Percentiles rank a stretch among this genome's conserved stretches.
These are phyloP conservation scores for Sanghuangporus sanghuang DNA, from an alignment of 1,284 basidiomycete species.

Conservation along the genomic window DNA sequence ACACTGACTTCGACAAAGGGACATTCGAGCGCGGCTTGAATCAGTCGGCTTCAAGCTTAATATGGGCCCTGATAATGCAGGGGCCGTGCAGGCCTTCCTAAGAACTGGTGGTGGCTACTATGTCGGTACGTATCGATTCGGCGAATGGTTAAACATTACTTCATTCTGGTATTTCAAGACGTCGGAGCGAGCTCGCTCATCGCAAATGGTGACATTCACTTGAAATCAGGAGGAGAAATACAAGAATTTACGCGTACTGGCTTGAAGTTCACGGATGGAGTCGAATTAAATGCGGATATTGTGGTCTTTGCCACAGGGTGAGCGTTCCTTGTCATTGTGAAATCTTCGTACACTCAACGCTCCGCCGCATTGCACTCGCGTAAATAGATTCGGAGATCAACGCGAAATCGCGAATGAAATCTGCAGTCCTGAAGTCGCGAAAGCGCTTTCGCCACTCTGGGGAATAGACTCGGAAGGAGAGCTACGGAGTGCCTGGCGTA, in stretches of 20 bases:
- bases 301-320: constrained; percentile 43
- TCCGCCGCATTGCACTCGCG: constrained; percentile 7
- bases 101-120: constrained; percentile 39
- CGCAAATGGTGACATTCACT: constrained; percentile 38
- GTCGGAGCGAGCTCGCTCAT: constrained; percentile 36
- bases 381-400: constrained; percentile 26
- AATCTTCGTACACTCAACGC: too few relatives aligned
- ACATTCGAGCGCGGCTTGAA: constrained; percentile 35
- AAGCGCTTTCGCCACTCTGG: constrained; percentile 38
- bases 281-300: constrained; percentile 39
- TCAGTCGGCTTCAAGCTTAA: constrained; percentile 41
- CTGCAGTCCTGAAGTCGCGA: constrained; percentile 33
- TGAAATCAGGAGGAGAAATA: constrained; percentile 38
- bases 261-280: constrained; percentile 39
- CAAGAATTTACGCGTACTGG: constrained; percentile 30
- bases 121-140: constrained; percentile 25
- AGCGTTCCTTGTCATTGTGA: constrained; percentile 6
- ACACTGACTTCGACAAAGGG: constrained; percentile 20
- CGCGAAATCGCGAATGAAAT: constrained; percentile 31
- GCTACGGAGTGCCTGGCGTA: constrained; percentile 33
- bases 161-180: constrained; percentile 22
- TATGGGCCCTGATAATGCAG: constrained; percentile 32
- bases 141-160: neutral
- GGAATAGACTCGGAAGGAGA: constrained; percentile 42
- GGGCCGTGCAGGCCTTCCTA: constrained; percentile 32